Base-by-base conservation (phyloP, 352 stramenopile species). In the Phytopythium aichiense region DNA sequence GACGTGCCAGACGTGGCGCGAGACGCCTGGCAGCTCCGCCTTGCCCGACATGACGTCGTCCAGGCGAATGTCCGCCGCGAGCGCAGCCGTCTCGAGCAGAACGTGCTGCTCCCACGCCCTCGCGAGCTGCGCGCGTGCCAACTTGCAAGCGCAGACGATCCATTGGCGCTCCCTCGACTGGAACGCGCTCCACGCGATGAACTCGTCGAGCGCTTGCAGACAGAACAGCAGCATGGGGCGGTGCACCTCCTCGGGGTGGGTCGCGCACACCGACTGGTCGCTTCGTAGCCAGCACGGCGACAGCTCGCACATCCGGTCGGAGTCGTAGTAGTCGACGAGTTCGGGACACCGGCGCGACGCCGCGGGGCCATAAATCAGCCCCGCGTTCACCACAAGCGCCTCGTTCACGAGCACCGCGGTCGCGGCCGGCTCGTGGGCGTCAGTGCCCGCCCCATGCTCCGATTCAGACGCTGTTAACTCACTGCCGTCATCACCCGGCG, bases 171-270 rank as follows among this genome's bases (percentile, higher is more conserved):
- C 69, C 16, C 71, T 61, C 0, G 43, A 64, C 43, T 69, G 59
- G 57, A 72, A 71, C 56, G 66, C 60, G 49, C 72, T 66, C 22
- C 59, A 68, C 2, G 75, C 68, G 45, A 95, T 77, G 58, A 87
- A 91, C 61, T 93, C 77, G 64, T 95, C 81, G 28, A 93, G 57
- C 28, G 70, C 76, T 63, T 93, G 84, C 16, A 92, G 65, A 37
- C 76, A 89, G 56, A 92, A 92, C 13, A 92, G 66, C 57, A 95
- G 56, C 69, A 90, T 86, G 2, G 86, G 84, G 22, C 80, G 69
- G 28, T 46, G 61, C 16, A 84, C 69, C 1, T 59, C n/a, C 7
- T 68, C 56, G 0, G 18, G 31, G 48, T 92, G 81, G 13, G 91
- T 62, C 18, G 56, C 45, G 43, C 83, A 94, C n/a, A 51, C 69